Conservation (phyloP, 2,329 filamentous ascomycete species). For the Plenodomus lindquistii region DNA sequence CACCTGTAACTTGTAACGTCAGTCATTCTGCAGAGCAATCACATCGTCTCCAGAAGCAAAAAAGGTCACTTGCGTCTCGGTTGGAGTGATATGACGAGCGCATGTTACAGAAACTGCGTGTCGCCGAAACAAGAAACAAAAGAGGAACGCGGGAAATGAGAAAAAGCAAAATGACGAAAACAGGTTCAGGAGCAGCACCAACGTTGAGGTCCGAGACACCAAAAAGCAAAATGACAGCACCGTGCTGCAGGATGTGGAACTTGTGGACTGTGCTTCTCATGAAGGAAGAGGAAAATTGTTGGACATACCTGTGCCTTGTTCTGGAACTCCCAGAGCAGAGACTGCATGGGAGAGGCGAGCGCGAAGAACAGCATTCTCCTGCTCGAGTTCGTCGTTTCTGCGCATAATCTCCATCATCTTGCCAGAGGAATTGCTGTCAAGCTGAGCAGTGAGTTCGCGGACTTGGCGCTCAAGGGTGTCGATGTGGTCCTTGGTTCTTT, state of each 20-base stretch:
- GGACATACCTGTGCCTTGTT: slow-evolving; percentile 44
- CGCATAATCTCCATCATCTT: slow-evolving; percentile 57
- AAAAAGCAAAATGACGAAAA: slow-evolving; percentile 21
- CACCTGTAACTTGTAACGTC: slow-evolving; percentile 27
- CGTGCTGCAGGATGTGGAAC: slow-evolving; percentile 22
- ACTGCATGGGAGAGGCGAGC: slow-evolving; percentile 53
- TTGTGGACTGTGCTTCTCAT: slow-evolving; percentile 28
- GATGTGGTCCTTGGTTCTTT: slow-evolving; percentile 63
- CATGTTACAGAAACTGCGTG: slow-evolving; percentile 30
- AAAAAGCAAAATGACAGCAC: slow-evolving; percentile 34
- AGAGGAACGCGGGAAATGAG: slow-evolving; percentile 13
- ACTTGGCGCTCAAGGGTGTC: slow-evolving; percentile 60
- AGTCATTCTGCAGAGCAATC: slow-evolving; percentile 22
- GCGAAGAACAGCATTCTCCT: slow-evolving; percentile 58
- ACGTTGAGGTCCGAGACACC: slow-evolving; percentile 26
- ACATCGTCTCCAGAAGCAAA: slow-evolving; percentile 15
- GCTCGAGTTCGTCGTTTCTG: slow-evolving; percentile 58
- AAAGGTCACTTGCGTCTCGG: slow-evolving; percentile 11
- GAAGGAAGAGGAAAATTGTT: slow-evolving; percentile 15
- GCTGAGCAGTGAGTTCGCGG: slow-evolving; percentile 54
- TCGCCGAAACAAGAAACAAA: slow-evolving; percentile 25
- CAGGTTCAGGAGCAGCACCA: slow-evolving; percentile 25
- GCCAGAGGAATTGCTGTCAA: slow-evolving; percentile 50
- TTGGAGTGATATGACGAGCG: slow-evolving; percentile 7
- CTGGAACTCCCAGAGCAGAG: slow-evolving; percentile 43